Conservation (phyloP, 2,329 filamentous ascomycete genomes). For the Chalaropsis thielavioides region DNA sequence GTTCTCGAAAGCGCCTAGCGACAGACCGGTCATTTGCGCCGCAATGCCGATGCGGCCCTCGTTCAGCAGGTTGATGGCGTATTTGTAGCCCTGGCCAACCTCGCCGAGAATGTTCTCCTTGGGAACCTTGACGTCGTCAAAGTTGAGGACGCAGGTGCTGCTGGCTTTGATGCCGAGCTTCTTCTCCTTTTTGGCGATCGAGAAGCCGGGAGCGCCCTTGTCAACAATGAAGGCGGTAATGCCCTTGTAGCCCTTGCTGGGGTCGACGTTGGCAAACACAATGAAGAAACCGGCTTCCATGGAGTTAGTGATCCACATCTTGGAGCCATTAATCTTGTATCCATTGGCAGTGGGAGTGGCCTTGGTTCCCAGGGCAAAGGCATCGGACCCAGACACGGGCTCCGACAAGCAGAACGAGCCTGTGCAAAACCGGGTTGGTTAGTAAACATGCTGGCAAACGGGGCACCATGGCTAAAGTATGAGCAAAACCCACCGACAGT, state of each 20-base stretch:
- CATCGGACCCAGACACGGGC: constrained; percentile 84
- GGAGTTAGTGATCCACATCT: constrained; percentile 99
- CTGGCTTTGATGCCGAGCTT: constrained; percentile 94
- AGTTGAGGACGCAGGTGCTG: constrained; percentile 93
- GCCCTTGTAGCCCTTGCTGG: constrained; percentile 84
- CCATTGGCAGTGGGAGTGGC: constrained; percentile 70
- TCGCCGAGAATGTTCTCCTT: constrained; percentile 77
- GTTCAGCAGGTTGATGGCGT: constrained; percentile 85
- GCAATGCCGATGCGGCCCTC: constrained; percentile 96
- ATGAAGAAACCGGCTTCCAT: constrained; percentile 92
- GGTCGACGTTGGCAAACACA: constrained; percentile 92
- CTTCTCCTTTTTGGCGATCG: constrained; percentile 98
- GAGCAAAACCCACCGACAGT: constrained; percentile 45
- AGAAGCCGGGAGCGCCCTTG: constrained; percentile 77
- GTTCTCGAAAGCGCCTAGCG: constrained; percentile 88
- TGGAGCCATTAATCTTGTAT: constrained; percentile 77
- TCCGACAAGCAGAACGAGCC: constrained; percentile 84
- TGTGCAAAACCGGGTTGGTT: constrained; percentile 4
- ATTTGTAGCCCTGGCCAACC: constrained; percentile 91
- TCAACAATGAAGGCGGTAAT: constrained; percentile 94
- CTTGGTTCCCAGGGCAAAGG: constrained; percentile 86
- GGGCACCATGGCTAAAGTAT: not conserved
- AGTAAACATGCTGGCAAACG: not conserved
- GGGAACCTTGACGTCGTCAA: constrained; percentile 88
- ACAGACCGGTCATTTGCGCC: constrained; percentile 95